Conservation (phyloP, 1,284 basidiomycete species). For the Trichosporon sp. region DNA sequence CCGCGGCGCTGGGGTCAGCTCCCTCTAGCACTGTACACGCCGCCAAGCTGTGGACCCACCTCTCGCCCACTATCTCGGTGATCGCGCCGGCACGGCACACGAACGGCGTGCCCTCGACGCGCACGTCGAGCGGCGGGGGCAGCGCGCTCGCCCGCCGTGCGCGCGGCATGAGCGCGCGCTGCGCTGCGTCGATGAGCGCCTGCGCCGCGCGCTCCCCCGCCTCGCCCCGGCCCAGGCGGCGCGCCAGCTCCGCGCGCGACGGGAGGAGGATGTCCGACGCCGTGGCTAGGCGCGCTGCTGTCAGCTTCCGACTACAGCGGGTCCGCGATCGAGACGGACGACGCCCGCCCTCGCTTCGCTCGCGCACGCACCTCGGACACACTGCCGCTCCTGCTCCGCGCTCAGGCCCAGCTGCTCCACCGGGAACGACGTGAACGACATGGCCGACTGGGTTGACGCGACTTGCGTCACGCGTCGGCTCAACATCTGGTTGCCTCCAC, state of each 20-base stretch:
- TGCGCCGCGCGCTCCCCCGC: constrained; percentile 16
- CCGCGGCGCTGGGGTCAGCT: constrained; percentile 61
- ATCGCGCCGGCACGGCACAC: constrained; percentile 60
- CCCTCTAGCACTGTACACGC: too few species aligned
- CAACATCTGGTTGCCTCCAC: background rate
- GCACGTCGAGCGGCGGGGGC: background rate
- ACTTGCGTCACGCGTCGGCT: background rate
- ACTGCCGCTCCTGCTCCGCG: constrained; percentile 26
- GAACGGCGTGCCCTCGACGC: background rate
- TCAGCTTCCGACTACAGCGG: background rate
- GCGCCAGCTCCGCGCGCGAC: constrained; percentile 33
- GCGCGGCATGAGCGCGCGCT: constrained; percentile 27
- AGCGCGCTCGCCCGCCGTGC: background rate
- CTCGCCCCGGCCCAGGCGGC: constrained; percentile 31
- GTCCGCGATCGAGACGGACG: background rate
- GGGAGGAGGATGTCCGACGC: constrained; percentile 45
- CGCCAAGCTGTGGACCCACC: too few species aligned
- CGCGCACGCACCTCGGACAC: constrained; percentile 29
- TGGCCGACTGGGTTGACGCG: constrained; percentile 9
- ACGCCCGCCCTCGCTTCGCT: background rate
- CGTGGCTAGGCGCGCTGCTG: constrained; percentile 31
- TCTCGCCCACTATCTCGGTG: constrained; percentile 82
- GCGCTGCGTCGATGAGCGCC: constrained; percentile 24
- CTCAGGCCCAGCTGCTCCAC: constrained; percentile 32
- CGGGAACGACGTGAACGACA: constrained; percentile 39